Conservation (phyloP, 2,329 filamentous ascomycete species). For the Pleomassaria siparia region DNA sequence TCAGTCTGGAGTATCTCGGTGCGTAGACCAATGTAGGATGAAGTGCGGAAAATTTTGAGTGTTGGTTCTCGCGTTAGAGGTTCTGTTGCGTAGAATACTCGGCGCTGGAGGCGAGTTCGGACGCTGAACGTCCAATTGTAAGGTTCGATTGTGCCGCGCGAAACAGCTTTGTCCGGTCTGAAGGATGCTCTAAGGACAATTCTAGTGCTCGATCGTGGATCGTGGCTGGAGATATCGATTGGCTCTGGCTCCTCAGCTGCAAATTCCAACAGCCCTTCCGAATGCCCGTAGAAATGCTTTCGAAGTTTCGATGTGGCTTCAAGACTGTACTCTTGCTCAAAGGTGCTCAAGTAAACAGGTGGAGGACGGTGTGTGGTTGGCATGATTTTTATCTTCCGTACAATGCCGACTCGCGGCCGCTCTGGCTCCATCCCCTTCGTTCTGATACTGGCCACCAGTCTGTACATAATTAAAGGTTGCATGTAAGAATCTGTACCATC, state of each 20-base stretch:
- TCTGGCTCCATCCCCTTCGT: neutral
- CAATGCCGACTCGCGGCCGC: neutral
- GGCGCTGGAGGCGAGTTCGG: constrained; percentile 1
- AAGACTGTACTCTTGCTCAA: constrained; percentile 1
- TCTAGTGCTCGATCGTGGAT: neutral
- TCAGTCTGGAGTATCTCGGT: neutral
- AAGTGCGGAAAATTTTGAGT: neutral
- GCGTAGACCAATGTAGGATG: neutral
- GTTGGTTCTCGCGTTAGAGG: neutral
- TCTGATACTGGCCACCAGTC: neutral
- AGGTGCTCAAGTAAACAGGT: neutral
- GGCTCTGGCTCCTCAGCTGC: constrained; percentile 1
- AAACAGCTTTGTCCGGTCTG: neutral
- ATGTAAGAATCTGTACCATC: neutral
- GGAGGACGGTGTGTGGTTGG: neutral
- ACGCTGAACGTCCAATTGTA: neutral
- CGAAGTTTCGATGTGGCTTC: neutral
- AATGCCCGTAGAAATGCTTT: constrained; percentile 1
- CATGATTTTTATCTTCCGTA: neutral
- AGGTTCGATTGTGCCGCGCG: neutral
- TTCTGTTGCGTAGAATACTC: constrained; percentile 1
- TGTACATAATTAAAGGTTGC: neutral
- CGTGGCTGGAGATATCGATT: neutral
- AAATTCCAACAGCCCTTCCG: neutral
- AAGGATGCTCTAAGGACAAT: neutral